Base-by-base conservation (phyloP, 2,329 filamentous ascomycete genomes). In the Microascus cirrosus region DNA sequence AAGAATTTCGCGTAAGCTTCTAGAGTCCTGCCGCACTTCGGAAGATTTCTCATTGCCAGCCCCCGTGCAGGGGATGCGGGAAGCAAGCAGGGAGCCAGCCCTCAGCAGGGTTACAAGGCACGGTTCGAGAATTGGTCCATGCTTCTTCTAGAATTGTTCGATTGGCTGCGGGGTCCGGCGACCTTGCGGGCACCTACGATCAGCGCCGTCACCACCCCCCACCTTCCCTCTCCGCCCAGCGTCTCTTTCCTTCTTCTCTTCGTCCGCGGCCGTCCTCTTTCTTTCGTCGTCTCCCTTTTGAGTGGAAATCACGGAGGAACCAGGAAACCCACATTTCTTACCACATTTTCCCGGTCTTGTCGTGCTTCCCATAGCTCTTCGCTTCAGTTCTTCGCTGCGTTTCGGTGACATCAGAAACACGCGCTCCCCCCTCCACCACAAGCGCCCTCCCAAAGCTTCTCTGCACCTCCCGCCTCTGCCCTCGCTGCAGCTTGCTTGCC, bases 141-240 rank as follows among this genome's bases (percentile, higher is more conserved):
- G 57, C 57, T 52, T 52, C 28, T 58, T 58, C 57, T 58, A 58
- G 57, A 58, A 58, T 55, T 55, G 57, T 58, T 58, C 57, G 52
- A 58, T 58, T 58, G 57, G 56, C 51, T 58, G 56, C 56, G 56
- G 56, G 56, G 56, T 58, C 50, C 45, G 34, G 28, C 52, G 28
- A 56, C 18, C 22, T 50, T 50, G n/a, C 15, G 53, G 24, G 53
- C 22, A n/a, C 2, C 35, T 35, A 58, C 56, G 53, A 58, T 58
- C 56, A 53, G 56, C 35, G 45, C 50, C 53, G 50, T 36, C 53
- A n/a, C 11, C 45, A 15, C 39, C 56, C 50, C 56, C 56, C 50
- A 34, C 28, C 56, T 24, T 20, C 32, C 15, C 25, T 25, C 53
- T 25, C 51, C 3, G 51, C 51, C 24, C 51, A 53, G 51, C n/a